These are phyloP conservation scores for Plectosphaerella sp. DNA, from an alignment of 2,329 filamentous ascomycete species.

Conservation along the genomic window DNA sequence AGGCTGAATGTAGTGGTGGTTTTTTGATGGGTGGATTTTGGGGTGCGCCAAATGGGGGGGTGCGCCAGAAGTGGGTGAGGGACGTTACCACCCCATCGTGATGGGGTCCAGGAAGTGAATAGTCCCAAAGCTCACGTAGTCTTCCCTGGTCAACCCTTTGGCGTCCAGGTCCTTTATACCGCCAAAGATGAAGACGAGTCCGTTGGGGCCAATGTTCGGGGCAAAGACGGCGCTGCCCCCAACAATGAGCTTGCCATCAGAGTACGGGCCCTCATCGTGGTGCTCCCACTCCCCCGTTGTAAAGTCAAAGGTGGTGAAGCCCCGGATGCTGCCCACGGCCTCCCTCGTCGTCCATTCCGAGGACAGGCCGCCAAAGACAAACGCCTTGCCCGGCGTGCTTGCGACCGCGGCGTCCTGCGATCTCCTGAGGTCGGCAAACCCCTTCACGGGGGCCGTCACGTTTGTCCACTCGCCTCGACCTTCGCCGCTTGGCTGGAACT, in stretches of 20 bases:
- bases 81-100: neutral
- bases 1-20: no score
- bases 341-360: neutral
- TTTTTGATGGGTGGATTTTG: no score
- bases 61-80: no score
- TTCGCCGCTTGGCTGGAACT: neutral
- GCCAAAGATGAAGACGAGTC: conserved; percentile 1
- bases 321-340: neutral
- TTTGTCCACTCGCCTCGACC: neutral
- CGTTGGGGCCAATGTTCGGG: neutral
- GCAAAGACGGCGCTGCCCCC: neutral
- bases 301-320: neutral
- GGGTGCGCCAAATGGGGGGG: no score
- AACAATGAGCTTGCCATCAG: neutral
- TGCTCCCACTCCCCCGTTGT: neutral
- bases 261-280: neutral
- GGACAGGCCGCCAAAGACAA: neutral
- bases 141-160: neutral
- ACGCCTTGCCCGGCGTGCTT: neutral
- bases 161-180: neutral
- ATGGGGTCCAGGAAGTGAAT: conserved; percentile 4
- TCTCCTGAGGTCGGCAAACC: neutral
- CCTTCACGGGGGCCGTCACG: neutral
- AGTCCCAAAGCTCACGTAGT: conserved; percentile 1
- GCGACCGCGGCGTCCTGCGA: neutral